phyloP scores from a whole-genome alignment of 805 yeast species.

The Kazachstania psychrophila region DNA sequence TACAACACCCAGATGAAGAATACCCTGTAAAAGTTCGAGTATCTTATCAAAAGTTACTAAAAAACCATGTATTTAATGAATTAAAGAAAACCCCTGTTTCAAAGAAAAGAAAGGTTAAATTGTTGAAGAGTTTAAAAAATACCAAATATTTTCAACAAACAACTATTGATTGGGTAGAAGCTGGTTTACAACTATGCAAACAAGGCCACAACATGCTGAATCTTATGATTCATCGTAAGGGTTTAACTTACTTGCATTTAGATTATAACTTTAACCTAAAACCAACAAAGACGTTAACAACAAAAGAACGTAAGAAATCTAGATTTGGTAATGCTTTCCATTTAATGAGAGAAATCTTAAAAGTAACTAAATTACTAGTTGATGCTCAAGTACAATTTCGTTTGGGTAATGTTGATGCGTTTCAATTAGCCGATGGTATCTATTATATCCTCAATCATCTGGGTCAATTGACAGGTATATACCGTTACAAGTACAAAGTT shows the following conservation, averaged over 20 bases:
- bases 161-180: slow-evolving; percentile 95
- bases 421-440: slow-evolving; percentile 89
- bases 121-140: slow-evolving; percentile 55
- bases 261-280: slow-evolving; percentile 93
- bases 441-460: slow-evolving; percentile 84
- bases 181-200: slow-evolving; percentile 84
- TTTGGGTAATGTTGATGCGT: slow-evolving; percentile 84
- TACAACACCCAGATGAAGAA: slow-evolving; percentile 52
- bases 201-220: slow-evolving; percentile 95
- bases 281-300: slow-evolving; percentile 91
- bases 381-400: slow-evolving; percentile 91
- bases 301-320: slow-evolving; percentile 92
- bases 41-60: slow-evolving; percentile 84
- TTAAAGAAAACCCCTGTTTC: slow-evolving; percentile 41
- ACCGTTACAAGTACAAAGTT: slow-evolving; percentile 91
- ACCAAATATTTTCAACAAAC: slow-evolving; percentile 91
- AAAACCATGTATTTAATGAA: slow-evolving; percentile 61
- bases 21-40: slow-evolving; percentile 71
- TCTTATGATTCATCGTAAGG: slow-evolving; percentile 79
- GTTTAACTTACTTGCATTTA: slow-evolving; percentile 82
- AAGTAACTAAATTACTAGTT: slow-evolving; percentile 75
- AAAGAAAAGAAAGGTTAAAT: slow-evolving; percentile 42
- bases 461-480: slow-evolving; percentile 94
- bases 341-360: slow-evolving; percentile 76
- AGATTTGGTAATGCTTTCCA: slow-evolving; percentile 96